phyloP scores from a whole-genome alignment of 345 rosid species.

The Geranium rotundifolium region DNA sequence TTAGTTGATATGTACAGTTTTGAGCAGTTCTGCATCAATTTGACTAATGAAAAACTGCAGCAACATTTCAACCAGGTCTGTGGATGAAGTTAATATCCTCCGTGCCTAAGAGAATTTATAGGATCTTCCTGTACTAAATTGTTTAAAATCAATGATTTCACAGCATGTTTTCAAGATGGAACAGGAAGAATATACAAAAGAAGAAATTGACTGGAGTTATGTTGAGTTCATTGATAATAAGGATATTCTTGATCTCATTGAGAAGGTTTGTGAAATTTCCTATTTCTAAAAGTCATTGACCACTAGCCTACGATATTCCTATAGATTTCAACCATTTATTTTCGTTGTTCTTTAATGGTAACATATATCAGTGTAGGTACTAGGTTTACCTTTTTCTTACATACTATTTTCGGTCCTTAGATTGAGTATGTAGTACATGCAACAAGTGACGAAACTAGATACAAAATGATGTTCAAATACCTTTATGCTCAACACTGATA shows the following conservation, averaged over 20 bases:
- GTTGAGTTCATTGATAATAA: slow-evolving; percentile 92
- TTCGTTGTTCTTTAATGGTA: too few species aligned
- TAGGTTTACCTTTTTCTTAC: too few species aligned
- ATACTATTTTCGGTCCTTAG: too few species aligned
- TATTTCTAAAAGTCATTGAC: background rate
- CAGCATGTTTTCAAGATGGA: slow-evolving; percentile 99
- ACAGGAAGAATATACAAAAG: slow-evolving; percentile 95
- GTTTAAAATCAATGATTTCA: background rate
- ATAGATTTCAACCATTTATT: background rate
- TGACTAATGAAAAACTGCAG: too few species aligned
- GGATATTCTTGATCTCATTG: slow-evolving; percentile 91
- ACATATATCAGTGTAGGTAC: too few species aligned
- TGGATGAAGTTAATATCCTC: too few species aligned
- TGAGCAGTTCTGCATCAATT: too few species aligned
- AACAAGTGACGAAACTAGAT: too few species aligned
- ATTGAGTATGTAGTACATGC: too few species aligned
- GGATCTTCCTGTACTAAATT: background rate
- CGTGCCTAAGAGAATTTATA: too few species aligned
- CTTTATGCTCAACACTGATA: too few species aligned
- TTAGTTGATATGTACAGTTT: slow-evolving; percentile 29
- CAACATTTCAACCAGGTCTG: slow-evolving; percentile 8
- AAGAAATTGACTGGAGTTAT: slow-evolving; percentile 97
- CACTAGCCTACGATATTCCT: background rate
- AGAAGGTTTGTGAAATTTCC: slow-evolving; percentile 46
- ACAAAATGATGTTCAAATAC: too few species aligned